Evolutionary conservation across 106 monocot species (phyloP), one percentile per base, ranked within the genome.

Genomic region (Platanthera guangdongensis): DNA sequence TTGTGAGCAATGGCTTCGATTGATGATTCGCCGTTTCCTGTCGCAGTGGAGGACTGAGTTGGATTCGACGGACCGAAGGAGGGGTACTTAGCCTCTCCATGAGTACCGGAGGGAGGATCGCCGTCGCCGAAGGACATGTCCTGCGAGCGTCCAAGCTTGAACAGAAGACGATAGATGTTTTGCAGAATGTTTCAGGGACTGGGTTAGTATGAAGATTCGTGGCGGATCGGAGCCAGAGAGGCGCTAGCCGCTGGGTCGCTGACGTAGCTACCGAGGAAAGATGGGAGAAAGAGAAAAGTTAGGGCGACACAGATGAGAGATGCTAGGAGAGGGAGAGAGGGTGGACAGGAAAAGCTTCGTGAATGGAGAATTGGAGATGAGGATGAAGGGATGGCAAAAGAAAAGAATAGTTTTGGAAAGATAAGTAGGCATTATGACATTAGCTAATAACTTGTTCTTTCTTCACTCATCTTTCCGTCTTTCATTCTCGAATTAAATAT

Each of bases 1-100:
- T 55, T 63, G 68, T 84, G 85, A 8, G 86, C 84, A 9, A 90
- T 74, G 52, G 75, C 78, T 18, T 87, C 90, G 51, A 93, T 86
- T 13, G 74, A 70, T 0, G 70, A 7, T 4, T 16, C 53, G 47
- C 46, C 13, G 55, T 22, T 11, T 10, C 19, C 72, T 16, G 57
- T 54, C 14, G 72, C 0, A 18, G 55, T 12, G 4, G 13, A 6
- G 25, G 28, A 52, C 15, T 30, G 59, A 48, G 45, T 15, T 48
- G 70, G 70, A 46, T 71, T 48, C 5, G 70, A 47, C 5, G 70
- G 16, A 46, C 2, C 11, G 28, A 46, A 4, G 45, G 16, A 48
- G 47, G 15, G 16, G 8, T 71, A 15, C 47, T 46, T 21, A 49
- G 60, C 62, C 18, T 76, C 48, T 8, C 7, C 60, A 46, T 9